Percentiles rank a stretch among this genome's conserved stretches.
Conservation (phyloP, 2,329 filamentous ascomycete species). For the Leptographium wingfieldii region DNA sequence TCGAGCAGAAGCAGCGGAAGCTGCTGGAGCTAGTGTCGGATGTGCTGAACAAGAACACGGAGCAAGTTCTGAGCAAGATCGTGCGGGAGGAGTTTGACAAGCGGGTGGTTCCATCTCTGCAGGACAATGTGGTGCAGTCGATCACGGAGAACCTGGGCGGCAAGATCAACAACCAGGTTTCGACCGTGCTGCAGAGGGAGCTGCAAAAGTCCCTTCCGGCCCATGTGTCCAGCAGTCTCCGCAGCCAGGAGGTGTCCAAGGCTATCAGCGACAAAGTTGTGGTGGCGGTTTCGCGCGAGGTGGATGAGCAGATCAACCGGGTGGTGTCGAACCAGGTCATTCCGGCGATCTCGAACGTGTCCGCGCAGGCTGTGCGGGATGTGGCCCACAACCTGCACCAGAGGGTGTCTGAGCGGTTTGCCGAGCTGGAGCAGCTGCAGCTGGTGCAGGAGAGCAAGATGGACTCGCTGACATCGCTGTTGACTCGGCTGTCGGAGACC, state of each 20-base stretch:
- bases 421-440: constrained; percentile 36
- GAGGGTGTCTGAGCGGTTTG: constrained; percentile 38
- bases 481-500: constrained; percentile 54
- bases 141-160: constrained; percentile 60
- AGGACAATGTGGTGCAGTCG: constrained; percentile 51
- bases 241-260: constrained; percentile 61
- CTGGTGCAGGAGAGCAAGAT: constrained; percentile 51
- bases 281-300: constrained; percentile 49
- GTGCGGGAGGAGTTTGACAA: constrained; percentile 64
- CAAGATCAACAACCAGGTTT: constrained; percentile 53
- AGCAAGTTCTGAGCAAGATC: constrained; percentile 63
- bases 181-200: constrained; percentile 58
- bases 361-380: constrained; percentile 53
- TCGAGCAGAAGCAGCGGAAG: constrained; percentile 39
- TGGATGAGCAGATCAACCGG: constrained; percentile 57
- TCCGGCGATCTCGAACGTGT: constrained; percentile 52
- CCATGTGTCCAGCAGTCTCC: constrained; percentile 53
- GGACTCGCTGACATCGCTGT: constrained; percentile 55
- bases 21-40: constrained; percentile 46
- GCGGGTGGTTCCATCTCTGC: constrained; percentile 62
- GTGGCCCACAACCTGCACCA: constrained; percentile 57
- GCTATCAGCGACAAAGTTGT: constrained; percentile 60
- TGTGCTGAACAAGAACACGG: constrained; percentile 49
- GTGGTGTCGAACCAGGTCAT: constrained; percentile 51
- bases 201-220: constrained; percentile 57